Base-by-base conservation (phyloP, 768 basidiomycete species). In the Amanita exitialis region DNA sequence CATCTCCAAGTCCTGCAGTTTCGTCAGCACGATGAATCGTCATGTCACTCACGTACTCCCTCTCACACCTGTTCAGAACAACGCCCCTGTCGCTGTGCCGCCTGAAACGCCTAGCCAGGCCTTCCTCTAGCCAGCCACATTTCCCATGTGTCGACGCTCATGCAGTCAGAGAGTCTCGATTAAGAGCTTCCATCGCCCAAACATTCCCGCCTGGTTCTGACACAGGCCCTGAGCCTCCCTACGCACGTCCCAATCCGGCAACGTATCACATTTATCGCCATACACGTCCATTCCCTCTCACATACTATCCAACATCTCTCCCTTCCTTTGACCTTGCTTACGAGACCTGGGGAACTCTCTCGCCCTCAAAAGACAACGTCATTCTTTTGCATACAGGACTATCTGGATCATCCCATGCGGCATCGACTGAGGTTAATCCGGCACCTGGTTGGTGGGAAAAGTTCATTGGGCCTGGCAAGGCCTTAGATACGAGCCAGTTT, bases 391-490 rank as follows among this genome's bases (percentile, higher is more conserved):
- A 97, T 61, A 99, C 96, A 0, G 96, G 96, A 15, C 78, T 99
- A 3, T 94, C 90, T 9, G 96, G 94, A 0, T 94, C 91, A 1
- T 96, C 93, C 0, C 96, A 99, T 68, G 91, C 93, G 0, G 89
- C 91, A 2, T 83, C 88, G 18, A 92, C 92, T 0, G 61, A 72
- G 3, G 64, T 71, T 3, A 99, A 95, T 58, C 76, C 85, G 1
- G 66, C 86, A 0, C 82, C 86, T 7, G 95, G 96, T 3, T 99
- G 96, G 96, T 99, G 96, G 96, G 90, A 98, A 68, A 86, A 87
- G 60, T 99, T 98, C 68, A 93, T 99, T 57, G 96, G 96, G 0
- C 92, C 95, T 3, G 90, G 90, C 46, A 91, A 86, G 59, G 82
- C 94, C 8, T 73, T 99, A 37, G 96, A 99, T 72, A 98, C 96